phyloP scores from a whole-genome alignment of 129 eudicot genomes.

The Lonicera japonica region DNA sequence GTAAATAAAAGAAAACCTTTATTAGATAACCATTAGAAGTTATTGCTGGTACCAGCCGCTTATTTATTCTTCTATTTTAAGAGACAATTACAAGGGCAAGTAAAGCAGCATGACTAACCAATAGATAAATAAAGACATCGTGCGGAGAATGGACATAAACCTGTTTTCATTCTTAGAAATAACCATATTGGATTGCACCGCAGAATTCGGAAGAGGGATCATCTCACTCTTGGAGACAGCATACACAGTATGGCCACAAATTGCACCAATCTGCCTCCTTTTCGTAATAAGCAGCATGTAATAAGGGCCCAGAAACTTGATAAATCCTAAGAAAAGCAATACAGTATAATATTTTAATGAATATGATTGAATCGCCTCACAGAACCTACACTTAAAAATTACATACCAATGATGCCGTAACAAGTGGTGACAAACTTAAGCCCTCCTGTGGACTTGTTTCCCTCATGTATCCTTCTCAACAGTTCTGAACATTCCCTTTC shows the following conservation, averaged over 20 bases:
- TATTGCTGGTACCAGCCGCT: too few relatives aligned
- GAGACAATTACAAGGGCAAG: too few relatives aligned
- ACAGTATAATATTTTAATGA: background rate
- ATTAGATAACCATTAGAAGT: background rate
- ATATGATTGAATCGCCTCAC: background rate
- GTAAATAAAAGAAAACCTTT: background rate
- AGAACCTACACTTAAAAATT: background rate
- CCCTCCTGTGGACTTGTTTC: conserved; percentile 71
- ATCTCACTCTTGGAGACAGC: conserved; percentile 64
- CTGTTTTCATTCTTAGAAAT: conserved; percentile 53
- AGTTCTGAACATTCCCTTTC: conserved; percentile 54
- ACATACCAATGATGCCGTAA: conserved; percentile 82
- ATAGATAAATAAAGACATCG: background rate
- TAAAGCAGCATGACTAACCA: too few relatives aligned
- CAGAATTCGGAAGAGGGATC: conserved; percentile 50
- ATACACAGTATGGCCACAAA: conserved; percentile 68
- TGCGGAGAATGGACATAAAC: conserved; percentile 23
- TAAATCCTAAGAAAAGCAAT: conserved; percentile 51
- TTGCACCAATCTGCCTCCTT: conserved; percentile 62
- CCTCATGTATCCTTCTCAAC: conserved; percentile 65
- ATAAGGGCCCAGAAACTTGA: conserved; percentile 77
- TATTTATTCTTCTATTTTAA: too few relatives aligned
- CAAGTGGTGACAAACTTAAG: conserved; percentile 62
- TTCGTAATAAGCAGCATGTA: conserved; percentile 70
- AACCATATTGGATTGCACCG: conserved; percentile 29